A percentile compares a stretch with the other conserved stretches of the same genome.
Conservation (phyloP, 1,139 yeast genomes). For the Ogataea hybrid region DNA sequence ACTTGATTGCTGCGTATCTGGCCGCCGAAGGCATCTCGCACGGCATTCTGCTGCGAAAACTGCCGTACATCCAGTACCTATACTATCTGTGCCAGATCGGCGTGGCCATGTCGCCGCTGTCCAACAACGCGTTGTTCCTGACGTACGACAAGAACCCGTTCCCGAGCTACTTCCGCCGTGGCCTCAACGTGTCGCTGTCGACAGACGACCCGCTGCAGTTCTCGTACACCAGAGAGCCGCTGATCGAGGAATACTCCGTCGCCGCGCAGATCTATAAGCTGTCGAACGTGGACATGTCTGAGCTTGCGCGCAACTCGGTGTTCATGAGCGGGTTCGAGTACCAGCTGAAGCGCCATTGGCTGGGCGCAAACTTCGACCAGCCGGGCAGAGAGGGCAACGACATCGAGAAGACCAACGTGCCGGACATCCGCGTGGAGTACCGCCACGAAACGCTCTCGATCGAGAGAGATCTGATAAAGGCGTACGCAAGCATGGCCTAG, state of each 20-base stretch:
- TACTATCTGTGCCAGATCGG: constrained; percentile 94
- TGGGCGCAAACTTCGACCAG: constrained; percentile 65
- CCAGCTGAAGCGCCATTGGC: constrained; percentile 84
- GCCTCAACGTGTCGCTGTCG: constrained; percentile 88
- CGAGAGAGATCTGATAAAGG: constrained; percentile 69
- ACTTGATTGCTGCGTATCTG: constrained; percentile 84
- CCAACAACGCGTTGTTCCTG: constrained; percentile 92
- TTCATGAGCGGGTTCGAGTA: constrained; percentile 91
- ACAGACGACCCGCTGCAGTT: constrained; percentile 95
- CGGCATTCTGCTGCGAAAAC: constrained; percentile 87
- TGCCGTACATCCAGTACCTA: constrained; percentile 91
- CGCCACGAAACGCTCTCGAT: constrained; percentile 78
- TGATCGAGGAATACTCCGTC: constrained; percentile 94
- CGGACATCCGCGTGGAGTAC: constrained; percentile 78
- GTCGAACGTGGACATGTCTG: constrained; percentile 96
- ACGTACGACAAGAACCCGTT: constrained; percentile 96
- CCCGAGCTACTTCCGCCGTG: constrained; percentile 84
- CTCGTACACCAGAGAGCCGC: constrained; percentile 95
- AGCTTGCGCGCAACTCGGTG: constrained; percentile 79
- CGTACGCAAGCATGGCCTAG: constrained; percentile 39
- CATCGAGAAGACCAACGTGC: constrained; percentile 92
- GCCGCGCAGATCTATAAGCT: constrained; percentile 96
- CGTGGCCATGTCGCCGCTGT: constrained; percentile 97
- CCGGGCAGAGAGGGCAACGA: constrained; percentile 79
- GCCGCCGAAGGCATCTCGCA: constrained; percentile 93